Evolutionary conservation across 179 eudicot species (phyloP).

Genomic region (Vitellaria paradoxa): DNA sequence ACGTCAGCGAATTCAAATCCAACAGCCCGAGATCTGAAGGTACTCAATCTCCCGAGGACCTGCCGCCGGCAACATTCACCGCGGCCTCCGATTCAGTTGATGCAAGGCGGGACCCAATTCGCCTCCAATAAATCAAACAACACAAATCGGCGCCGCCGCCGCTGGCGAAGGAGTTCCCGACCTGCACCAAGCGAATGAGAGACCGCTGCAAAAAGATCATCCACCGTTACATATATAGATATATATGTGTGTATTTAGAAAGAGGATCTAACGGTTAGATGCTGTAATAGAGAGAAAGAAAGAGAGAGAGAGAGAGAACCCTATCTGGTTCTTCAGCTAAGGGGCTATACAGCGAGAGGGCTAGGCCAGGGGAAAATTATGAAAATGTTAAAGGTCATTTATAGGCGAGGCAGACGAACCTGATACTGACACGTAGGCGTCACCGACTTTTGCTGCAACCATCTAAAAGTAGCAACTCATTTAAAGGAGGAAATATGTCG

Average conservation of each 20-base stretch:
- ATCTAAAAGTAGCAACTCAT: background rate
- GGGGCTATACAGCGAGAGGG: background rate
- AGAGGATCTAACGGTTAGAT: background rate
- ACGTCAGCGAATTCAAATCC: slow-evolving; percentile 2
- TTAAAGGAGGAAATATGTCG: too few species aligned
- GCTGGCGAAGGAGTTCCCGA: slow-evolving; percentile 62
- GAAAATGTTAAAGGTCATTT: slow-evolving; percentile 19
- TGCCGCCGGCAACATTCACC: slow-evolving; percentile 20
- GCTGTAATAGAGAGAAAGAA: background rate
- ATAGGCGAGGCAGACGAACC: slow-evolving; percentile 29
- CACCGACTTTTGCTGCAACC: slow-evolving; percentile 10
- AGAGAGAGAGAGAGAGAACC: background rate
- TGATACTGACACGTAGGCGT: slow-evolving; percentile 28
- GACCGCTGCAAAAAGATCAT: slow-evolving; percentile 30
- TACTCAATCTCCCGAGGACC: background rate
- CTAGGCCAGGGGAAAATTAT: background rate
- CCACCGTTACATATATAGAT: background rate
- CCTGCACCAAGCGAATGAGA: slow-evolving; percentile 99
- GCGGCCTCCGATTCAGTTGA: slow-evolving; percentile 81
- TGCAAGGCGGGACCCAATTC: slow-evolving; percentile 71
- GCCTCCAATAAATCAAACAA: background rate
- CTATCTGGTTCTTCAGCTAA: background rate
- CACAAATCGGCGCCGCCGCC: slow-evolving; percentile 13
- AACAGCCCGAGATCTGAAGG: slow-evolving; percentile 15
- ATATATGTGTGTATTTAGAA: background rate